Percentiles rank a stretch among this genome's conserved stretches.
Evolutionary conservation across 2,329 filamentous ascomycete species (phyloP).

Genomic region (Rhytidhysteron rufulum): DNA sequence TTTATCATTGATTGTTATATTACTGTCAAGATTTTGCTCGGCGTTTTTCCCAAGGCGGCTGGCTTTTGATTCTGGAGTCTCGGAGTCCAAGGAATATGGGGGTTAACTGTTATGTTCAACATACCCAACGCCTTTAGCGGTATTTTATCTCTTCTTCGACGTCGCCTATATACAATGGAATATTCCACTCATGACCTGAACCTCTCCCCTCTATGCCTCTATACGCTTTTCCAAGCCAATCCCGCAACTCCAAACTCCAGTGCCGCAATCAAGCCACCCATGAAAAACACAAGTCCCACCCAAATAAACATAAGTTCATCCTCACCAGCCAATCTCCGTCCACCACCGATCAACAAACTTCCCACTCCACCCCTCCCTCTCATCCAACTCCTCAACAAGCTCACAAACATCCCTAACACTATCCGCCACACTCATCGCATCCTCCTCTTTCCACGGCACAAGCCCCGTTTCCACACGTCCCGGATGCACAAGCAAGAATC

Average conservation of each 20-base stretch:
- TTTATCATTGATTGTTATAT: not conserved
- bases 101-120: not conserved
- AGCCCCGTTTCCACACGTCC: constrained; percentile 45
- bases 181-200: too few relatives aligned
- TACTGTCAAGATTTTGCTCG: too few relatives aligned
- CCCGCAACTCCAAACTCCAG: too few relatives aligned
- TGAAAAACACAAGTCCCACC: too few relatives aligned
- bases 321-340: constrained; percentile 41
- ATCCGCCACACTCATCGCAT: constrained; percentile 40
- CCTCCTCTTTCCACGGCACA: constrained; percentile 43
- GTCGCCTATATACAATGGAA: not conserved
- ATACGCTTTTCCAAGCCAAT: too few relatives aligned
- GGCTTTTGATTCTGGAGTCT: not conserved
- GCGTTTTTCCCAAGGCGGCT: not conserved
- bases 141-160: not conserved
- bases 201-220: too few relatives aligned
- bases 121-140: not conserved
- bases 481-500: constrained; percentile 43
- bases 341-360: constrained; percentile 45
- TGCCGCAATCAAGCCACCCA: too few relatives aligned
- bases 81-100: not conserved
- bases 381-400: constrained; percentile 33
- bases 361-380: constrained; percentile 23
- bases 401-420: constrained; percentile 37
- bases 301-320: too few relatives aligned